Evolutionary conservation across 345 rosid genomes (phyloP).

Genomic region (Moringa oleifera): DNA sequence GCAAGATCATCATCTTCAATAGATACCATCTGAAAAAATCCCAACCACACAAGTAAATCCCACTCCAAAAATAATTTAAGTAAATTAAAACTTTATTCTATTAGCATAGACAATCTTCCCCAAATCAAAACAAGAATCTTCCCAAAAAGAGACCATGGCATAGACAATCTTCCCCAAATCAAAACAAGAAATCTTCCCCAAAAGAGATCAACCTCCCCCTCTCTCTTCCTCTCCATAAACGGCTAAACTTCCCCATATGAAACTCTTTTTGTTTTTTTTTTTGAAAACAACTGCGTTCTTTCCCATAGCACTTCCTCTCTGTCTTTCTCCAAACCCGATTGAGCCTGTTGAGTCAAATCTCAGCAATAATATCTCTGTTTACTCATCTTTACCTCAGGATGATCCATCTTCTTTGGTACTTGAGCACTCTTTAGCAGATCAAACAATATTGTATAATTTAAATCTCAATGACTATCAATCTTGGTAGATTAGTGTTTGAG

Average conservation of each 20-base stretch:
- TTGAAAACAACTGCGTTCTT: too few species aligned
- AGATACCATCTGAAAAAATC: conserved; percentile 75
- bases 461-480: background rate
- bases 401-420: background rate
- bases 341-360: too few species aligned
- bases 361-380: too few species aligned
- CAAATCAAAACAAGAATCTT: background rate
- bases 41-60: conserved; percentile 8
- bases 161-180: background rate
- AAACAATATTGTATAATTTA: too few species aligned
- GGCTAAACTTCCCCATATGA: too few species aligned
- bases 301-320: too few species aligned
- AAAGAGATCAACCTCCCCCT: too few species aligned
- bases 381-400: background rate
- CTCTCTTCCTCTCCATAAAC: too few species aligned
- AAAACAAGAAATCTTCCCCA: background rate
- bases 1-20: conserved; percentile 99
- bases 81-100: too few species aligned
- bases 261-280: too few species aligned
- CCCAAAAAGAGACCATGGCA: background rate
- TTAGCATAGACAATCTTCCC: background rate
- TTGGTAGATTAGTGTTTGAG: background rate
- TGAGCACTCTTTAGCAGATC: background rate
- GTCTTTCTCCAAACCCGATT: too few species aligned
- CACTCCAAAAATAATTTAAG: background rate